A percentile compares a stretch with the other conserved stretches of the same genome.
phyloP scores from a whole-genome alignment of 495 filamentous ascomycete genomes.

The Arthonia radiata region DNA sequence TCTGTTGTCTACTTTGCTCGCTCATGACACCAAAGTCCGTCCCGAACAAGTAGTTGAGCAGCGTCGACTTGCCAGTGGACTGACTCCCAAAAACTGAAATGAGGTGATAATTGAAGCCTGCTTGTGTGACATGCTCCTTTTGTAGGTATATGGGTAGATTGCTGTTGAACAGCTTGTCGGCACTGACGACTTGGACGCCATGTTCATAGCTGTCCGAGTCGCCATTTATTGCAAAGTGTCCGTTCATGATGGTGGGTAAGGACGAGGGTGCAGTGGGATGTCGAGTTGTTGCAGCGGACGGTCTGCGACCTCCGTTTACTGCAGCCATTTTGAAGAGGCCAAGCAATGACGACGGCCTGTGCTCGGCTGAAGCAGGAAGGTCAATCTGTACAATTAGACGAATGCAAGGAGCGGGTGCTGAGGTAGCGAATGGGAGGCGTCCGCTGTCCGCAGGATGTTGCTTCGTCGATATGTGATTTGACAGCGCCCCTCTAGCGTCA shows the following conservation, averaged over 20 bases:
- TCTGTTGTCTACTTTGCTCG: conserved; percentile 71
- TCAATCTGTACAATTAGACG: no score
- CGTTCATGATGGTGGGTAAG: conserved; percentile 62
- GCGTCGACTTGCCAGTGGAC: conserved; percentile 92
- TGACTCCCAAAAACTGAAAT: conserved; percentile 97
- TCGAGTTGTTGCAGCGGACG: no score
- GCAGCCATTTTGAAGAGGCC: no score
- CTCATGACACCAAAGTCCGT: conserved; percentile 95
- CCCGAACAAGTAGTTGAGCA: conserved; percentile 87
- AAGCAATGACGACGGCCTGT: no score
- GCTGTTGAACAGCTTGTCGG: conserved; percentile 79
- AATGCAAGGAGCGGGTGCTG: no score
- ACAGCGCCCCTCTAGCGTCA: no score
- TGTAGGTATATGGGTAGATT: conserved; percentile 61
- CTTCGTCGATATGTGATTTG: no score
- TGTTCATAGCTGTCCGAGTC: conserved; percentile 55
- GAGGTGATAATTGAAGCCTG: conserved; percentile 96
- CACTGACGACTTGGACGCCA: conserved; percentile 91
- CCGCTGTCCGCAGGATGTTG: no score
- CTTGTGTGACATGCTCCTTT: conserved; percentile 50
- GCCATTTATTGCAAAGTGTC: conserved; percentile 66
- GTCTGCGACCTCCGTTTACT: no score
- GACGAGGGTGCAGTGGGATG: conserved; percentile 22
- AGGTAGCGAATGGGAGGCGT: no score
- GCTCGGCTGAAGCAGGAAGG: no score